These are phyloP conservation scores for Ceratobasidium sp. DNA, from an alignment of 1,284 basidiomycete species.

Conservation along the genomic window DNA sequence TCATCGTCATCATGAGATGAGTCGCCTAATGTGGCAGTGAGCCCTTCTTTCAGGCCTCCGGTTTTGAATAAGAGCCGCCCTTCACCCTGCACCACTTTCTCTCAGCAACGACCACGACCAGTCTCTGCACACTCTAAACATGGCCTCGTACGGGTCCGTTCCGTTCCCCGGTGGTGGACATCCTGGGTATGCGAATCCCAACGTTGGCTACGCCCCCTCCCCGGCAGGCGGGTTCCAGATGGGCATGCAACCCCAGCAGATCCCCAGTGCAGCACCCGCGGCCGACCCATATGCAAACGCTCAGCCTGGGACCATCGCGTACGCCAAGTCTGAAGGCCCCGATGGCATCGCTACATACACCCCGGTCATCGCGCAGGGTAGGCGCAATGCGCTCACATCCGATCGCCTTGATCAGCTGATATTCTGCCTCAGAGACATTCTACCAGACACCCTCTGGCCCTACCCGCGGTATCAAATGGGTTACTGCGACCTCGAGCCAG, in stretches of 20 bases:
- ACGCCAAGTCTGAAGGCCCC: constrained; percentile 43
- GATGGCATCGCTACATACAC: constrained; percentile 45
- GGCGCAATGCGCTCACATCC: neutral
- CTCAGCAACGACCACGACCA: constrained; percentile 40
- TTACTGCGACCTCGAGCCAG: constrained; percentile 39
- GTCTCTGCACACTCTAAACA: constrained; percentile 13
- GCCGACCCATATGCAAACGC: constrained; percentile 39
- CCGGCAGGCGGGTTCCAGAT: constrained; percentile 10
- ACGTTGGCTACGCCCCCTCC: constrained; percentile 8
- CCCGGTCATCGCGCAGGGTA: constrained; percentile 42
- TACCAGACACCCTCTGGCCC: constrained; percentile 38
- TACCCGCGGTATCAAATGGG: constrained; percentile 44
- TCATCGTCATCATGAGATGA: constrained; percentile 42
- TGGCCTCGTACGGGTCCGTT: constrained; percentile 25
- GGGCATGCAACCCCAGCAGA: neutral
- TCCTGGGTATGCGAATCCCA: constrained; percentile 14
- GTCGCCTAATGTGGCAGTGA: constrained; percentile 44
- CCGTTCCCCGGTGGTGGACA: constrained; percentile 39
- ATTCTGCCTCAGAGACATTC: constrained; percentile 26
- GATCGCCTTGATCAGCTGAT: constrained; percentile 33
- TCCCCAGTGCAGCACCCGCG: constrained; percentile 1
- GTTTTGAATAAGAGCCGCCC: constrained; percentile 44
- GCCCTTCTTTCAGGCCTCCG: constrained; percentile 37
- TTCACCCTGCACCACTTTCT: constrained; percentile 38
- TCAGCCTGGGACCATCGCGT: constrained; percentile 39